These are phyloP conservation scores for Aplosporella prunicola DNA, from an alignment of 2,329 filamentous ascomycete species.

Conservation along the genomic window DNA sequence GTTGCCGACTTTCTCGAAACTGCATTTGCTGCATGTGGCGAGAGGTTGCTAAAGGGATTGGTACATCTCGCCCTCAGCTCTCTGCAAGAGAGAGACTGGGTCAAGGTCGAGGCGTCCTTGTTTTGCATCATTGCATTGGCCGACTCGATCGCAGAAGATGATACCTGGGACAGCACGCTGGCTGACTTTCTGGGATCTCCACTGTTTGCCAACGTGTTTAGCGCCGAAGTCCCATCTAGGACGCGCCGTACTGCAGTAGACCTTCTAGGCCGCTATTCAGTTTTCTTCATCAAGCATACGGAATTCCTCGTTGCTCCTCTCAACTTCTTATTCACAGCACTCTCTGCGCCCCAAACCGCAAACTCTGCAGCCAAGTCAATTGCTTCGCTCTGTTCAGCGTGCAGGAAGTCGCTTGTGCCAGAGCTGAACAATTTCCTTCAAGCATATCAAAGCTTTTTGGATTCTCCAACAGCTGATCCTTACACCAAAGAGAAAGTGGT, in stretches of 20 bases:
- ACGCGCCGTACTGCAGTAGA: slow-evolving; percentile 60
- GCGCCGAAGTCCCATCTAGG: slow-evolving; percentile 47
- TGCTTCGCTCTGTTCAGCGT: slow-evolving; percentile 63
- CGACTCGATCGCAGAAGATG: slow-evolving; percentile 53
- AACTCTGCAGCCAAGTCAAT: slow-evolving; percentile 67
- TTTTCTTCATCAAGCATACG: slow-evolving; percentile 65
- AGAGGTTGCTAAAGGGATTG: slow-evolving; percentile 37
- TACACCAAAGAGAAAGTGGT: slow-evolving; percentile 64
- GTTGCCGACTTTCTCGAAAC: slow-evolving; percentile 69
- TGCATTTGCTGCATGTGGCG: slow-evolving; percentile 49
- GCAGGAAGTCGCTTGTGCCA: slow-evolving; percentile 56
- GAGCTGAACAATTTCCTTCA: slow-evolving; percentile 60
- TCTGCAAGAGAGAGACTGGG: slow-evolving; percentile 36
- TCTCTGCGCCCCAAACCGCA: slow-evolving; percentile 53
- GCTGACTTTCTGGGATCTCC: slow-evolving; percentile 54
- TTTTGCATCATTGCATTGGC: slow-evolving; percentile 57
- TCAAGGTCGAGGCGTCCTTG: slow-evolving; percentile 43
- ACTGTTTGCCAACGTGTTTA: slow-evolving; percentile 41
- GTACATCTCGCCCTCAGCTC: slow-evolving; percentile 35
- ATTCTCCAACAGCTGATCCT: slow-evolving; percentile 52
- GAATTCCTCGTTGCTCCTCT: slow-evolving; percentile 60
- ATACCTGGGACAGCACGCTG: slow-evolving; percentile 50
- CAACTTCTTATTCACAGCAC: slow-evolving; percentile 62
- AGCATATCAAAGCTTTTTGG: slow-evolving; percentile 59
- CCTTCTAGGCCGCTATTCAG: slow-evolving; percentile 62